Evolutionary conservation across 2,329 filamentous ascomycete genomes (phyloP).

Genomic region (Talaromyces sp.): DNA sequence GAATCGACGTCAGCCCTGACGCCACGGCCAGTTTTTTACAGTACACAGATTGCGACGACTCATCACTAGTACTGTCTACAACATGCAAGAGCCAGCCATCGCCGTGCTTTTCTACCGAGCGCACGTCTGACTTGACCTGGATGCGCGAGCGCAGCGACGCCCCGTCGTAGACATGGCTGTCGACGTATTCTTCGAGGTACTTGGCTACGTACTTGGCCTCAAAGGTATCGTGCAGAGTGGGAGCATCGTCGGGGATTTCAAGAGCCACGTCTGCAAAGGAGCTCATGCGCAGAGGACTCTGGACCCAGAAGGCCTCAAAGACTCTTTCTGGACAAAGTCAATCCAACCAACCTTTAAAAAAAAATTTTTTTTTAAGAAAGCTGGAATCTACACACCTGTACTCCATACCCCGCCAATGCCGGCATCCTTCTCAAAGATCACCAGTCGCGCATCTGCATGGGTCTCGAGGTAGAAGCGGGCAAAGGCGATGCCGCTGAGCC

Average conservation of each 20-base stretch:
- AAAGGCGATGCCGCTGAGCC: slow-evolving; percentile 3
- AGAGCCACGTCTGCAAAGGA: slow-evolving; percentile 6
- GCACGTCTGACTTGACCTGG: not conserved
- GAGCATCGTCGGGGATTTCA: not conserved
- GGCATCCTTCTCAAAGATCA: slow-evolving; percentile 2
- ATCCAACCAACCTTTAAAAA: not conserved
- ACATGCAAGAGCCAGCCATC: slow-evolving; percentile 1
- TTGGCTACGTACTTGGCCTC: slow-evolving; percentile 1
- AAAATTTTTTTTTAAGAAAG: too few species aligned
- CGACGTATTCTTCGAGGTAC: slow-evolving; percentile 4
- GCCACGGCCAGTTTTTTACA: slow-evolving; percentile 4
- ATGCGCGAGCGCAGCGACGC: not conserved
- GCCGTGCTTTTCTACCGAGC: slow-evolving; percentile 3
- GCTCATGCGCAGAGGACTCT: slow-evolving; percentile 5
- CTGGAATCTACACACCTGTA: not conserved
- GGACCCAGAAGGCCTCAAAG: slow-evolving; percentile 7
- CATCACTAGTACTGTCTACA: not conserved
- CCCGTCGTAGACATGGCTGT: slow-evolving; percentile 3
- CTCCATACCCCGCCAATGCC: slow-evolving; percentile 5
- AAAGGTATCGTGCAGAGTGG: not conserved
- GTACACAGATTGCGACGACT: not conserved
- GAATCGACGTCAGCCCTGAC: not conserved
- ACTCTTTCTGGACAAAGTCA: not conserved
- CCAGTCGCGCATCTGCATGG: not conserved
- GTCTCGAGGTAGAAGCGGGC: slow-evolving; percentile 4